phyloP scores from a whole-genome alignment of 176 grass and related monocot genomes.

The Oryza glumipatula region DNA sequence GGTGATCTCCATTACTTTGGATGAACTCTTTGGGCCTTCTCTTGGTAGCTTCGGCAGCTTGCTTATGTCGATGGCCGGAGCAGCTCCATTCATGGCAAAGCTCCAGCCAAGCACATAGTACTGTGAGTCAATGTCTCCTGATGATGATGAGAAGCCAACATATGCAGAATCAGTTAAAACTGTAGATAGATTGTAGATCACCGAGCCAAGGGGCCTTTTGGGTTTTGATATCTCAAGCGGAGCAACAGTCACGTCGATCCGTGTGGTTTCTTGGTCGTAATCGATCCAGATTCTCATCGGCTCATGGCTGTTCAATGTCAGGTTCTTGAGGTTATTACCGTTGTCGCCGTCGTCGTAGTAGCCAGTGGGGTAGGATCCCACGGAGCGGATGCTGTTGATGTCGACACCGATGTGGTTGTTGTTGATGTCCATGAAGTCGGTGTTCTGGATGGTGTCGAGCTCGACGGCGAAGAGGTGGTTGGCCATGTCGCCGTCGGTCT shows the following conservation, averaged over 20 bases:
- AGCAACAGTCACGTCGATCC: slow-evolving; percentile 1
- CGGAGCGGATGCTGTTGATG: not conserved
- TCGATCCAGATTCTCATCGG: slow-evolving; percentile 32
- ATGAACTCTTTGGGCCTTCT: not conserved
- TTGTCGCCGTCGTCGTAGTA: not conserved
- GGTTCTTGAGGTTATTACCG: not conserved
- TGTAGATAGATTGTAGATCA: not conserved
- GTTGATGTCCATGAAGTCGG: not conserved
- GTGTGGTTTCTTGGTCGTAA: not conserved
- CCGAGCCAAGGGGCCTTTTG: not conserved
- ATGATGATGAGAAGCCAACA: slow-evolving; percentile 7
- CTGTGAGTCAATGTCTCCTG: no score
- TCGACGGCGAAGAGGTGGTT: not conserved
- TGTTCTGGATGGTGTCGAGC: not conserved
- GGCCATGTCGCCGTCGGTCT: not conserved
- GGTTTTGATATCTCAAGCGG: no score
- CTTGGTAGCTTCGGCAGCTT: not conserved
- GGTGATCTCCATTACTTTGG: not conserved
- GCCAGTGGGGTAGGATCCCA: not conserved
- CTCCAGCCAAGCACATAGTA: slow-evolving; percentile 39
- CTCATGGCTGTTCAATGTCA: not conserved
- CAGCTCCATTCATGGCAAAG: not conserved
- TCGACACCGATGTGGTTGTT: not conserved
- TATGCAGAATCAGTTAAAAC: not conserved
- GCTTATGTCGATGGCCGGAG: not conserved